A percentile compares a stretch with the other conserved stretches of the same genome.
These are phyloP conservation scores for Hippophae tibetana DNA, from an alignment of 306 rosid genomes.

Conservation along the genomic window DNA sequence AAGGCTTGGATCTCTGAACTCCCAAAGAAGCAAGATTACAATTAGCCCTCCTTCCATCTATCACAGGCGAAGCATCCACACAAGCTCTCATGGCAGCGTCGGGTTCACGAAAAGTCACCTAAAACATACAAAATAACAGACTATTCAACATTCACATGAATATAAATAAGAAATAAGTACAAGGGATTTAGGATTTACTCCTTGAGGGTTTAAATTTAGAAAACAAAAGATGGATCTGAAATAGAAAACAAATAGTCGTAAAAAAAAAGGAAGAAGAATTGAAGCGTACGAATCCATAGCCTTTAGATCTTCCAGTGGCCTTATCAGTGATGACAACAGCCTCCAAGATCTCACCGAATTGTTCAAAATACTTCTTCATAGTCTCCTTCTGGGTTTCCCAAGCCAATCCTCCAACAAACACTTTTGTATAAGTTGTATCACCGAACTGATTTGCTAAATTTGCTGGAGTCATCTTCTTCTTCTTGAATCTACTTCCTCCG, in stretches of 20 bases:
- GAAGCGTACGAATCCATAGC: conserved; percentile 82
- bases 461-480: conserved; percentile 42
- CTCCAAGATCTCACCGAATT: conserved; percentile 97
- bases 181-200: too few species aligned
- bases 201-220: too few species aligned
- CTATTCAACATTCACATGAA: too few species aligned
- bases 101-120: conserved; percentile 88
- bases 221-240: too few species aligned
- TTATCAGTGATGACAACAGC: conserved; percentile 99
- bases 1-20: conserved; percentile 98
- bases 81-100: conserved; percentile 99
- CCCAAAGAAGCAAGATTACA: conserved; percentile 99
- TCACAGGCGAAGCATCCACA: conserved; percentile 93
- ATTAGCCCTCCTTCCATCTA: conserved; percentile 91
- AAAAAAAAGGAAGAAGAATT: neutral
- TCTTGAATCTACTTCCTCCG: neutral
- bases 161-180: too few species aligned
- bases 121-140: neutral
- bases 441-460: conserved; percentile 85
- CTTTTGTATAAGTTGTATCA: conserved; percentile 91
- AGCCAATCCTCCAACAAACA: conserved; percentile 95
- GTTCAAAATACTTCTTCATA: conserved; percentile 92
- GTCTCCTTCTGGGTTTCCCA: conserved; percentile 99
- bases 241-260: too few species aligned
- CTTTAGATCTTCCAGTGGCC: conserved; percentile 95